A percentile compares a stretch with the other conserved stretches of the same genome.
These are phyloP conservation scores for Neurospora africana DNA, from an alignment of 495 filamentous ascomycete genomes.

Conservation along the genomic window DNA sequence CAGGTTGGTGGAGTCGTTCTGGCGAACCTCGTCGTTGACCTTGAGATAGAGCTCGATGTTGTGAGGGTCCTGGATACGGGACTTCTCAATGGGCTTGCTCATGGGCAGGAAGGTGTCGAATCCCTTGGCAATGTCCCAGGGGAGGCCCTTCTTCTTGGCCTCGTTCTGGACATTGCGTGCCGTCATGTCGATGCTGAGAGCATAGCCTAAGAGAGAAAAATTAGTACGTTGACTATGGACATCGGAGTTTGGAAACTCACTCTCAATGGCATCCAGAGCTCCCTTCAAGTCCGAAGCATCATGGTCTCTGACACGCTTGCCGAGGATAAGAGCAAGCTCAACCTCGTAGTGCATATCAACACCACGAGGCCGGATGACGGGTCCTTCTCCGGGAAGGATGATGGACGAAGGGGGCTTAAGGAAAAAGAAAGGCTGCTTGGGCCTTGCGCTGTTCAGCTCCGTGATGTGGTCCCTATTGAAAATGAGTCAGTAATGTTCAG, in stretches of 20 bases:
- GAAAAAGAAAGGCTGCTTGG: constrained; percentile 97
- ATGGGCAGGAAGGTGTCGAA: constrained; percentile 96
- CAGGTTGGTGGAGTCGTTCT: constrained; percentile 75
- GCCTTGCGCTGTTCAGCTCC: constrained; percentile 76
- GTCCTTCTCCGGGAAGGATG: constrained; percentile 63
- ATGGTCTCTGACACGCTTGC: constrained; percentile 65
- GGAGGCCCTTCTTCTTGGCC: constrained; percentile 93
- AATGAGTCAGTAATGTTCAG: constrained; percentile 11
- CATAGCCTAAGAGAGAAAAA: constrained; percentile 43
- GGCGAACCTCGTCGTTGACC: constrained; percentile 63
- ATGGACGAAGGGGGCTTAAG: constrained; percentile 83
- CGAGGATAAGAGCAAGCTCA: constrained; percentile 81
- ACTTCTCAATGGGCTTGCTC: constrained; percentile 64
- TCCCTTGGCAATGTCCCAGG: constrained; percentile 91
- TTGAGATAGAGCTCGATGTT: constrained; percentile 72
- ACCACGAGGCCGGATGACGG: constrained; percentile 73
- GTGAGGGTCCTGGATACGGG: constrained; percentile 74
- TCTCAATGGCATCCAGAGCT: constrained; percentile 52
- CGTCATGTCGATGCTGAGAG: constrained; percentile 87
- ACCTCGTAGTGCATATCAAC: constrained; percentile 90
- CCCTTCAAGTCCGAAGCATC: constrained; percentile 51
- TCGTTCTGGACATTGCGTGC: constrained; percentile 87
- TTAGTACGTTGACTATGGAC: background rate
- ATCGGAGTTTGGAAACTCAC: constrained; percentile 19
- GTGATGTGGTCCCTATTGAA: constrained; percentile 73